phyloP scores from a whole-genome alignment of 2,329 filamentous ascomycete species.

The Neoascochyta sp. region DNA sequence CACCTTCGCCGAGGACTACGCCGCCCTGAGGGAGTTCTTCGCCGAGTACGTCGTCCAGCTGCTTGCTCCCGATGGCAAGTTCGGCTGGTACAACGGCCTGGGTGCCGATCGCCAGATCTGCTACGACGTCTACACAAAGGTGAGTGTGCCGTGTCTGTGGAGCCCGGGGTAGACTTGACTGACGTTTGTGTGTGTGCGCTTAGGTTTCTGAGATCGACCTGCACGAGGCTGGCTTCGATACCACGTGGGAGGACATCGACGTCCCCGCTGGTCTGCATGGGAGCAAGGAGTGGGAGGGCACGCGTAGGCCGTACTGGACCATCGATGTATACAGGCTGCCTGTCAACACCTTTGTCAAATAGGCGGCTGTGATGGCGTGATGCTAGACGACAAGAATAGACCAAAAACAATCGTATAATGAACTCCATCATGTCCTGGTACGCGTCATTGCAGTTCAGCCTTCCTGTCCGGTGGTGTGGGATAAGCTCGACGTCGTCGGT shows the following conservation, averaged over 20 bases:
- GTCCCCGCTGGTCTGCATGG: conserved; percentile 33
- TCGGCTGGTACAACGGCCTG: conserved; percentile 40
- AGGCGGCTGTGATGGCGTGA: too few species aligned
- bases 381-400: too few species aligned
- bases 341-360: conserved; percentile 37
- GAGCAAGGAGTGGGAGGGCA: conserved; percentile 36
- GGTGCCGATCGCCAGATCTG: conserved; percentile 40
- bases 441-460: too few species aligned
- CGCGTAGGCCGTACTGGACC: conserved; percentile 36
- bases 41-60: conserved; percentile 36
- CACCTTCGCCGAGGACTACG: conserved; percentile 39
- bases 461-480: too few species aligned
- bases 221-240: conserved; percentile 37
- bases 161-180: conserved; percentile 1
- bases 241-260: conserved; percentile 35
- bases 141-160: too few species aligned
- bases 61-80: conserved; percentile 31
- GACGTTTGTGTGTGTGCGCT: too few species aligned
- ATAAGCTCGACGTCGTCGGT: too few species aligned
- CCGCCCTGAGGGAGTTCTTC: conserved; percentile 38
- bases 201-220: conserved; percentile 38
- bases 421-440: too few species aligned
- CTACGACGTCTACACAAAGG: conserved; percentile 41
- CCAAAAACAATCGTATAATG: too few species aligned
- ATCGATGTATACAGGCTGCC: conserved; percentile 37